These are phyloP conservation scores for Lasiodiplodia sp. DNA, from an alignment of 2,329 filamentous ascomycete species.

Conservation along the genomic window DNA sequence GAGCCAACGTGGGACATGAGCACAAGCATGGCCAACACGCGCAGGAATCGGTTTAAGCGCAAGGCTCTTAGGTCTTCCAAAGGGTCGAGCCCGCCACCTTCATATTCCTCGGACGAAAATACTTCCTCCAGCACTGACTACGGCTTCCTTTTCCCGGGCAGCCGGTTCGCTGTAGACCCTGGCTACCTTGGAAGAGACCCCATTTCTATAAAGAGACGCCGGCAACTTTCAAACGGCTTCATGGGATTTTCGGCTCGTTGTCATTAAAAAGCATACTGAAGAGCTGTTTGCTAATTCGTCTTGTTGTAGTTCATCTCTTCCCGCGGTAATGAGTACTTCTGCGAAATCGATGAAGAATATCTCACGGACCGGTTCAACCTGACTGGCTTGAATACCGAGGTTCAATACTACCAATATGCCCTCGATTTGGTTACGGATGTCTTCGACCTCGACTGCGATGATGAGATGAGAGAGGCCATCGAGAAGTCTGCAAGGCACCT, in stretches of 20 bases:
- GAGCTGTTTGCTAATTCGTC: background rate
- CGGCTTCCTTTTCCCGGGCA: background rate
- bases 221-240: background rate
- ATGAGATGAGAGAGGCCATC: constrained; percentile 97
- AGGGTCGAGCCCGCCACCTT: background rate
- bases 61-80: background rate
- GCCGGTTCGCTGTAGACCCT: background rate
- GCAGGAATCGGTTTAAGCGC: constrained; percentile 21
- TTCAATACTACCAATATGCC: constrained; percentile 99
- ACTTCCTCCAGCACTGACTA: background rate
- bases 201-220: background rate
- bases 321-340: constrained; percentile 98
- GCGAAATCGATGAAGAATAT: constrained; percentile 99
- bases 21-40: background rate
- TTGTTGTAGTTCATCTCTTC: constrained; percentile 92
- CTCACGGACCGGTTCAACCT: constrained; percentile 98
- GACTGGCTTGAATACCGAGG: constrained; percentile 94
- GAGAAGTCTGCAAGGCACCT: constrained; percentile 96
- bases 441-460: constrained; percentile 97
- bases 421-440: constrained; percentile 97
- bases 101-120: background rate
- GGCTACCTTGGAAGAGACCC: background rate
- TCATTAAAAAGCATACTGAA: background rate
- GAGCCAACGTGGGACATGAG: background rate
- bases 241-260: background rate